Conservation (phyloP, 1,139 yeast species). For the Magnusiomyces tetraspermus region DNA sequence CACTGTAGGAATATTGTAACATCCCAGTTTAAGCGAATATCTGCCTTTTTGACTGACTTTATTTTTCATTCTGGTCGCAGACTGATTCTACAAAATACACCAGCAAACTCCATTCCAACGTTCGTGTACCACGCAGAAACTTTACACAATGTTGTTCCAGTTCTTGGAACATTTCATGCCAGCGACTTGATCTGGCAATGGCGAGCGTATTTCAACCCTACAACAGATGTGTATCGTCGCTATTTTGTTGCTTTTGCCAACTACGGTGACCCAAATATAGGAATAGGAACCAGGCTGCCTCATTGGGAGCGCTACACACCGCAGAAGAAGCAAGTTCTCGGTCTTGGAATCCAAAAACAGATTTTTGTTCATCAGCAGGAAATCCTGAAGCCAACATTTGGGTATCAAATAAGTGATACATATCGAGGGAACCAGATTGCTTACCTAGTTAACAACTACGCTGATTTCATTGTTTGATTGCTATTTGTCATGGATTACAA, state of each 20-base stretch:
- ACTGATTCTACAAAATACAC: not conserved
- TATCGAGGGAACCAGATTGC: not conserved
- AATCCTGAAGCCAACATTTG: not conserved
- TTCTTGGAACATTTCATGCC: constrained; percentile 18
- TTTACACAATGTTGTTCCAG: constrained; percentile 13
- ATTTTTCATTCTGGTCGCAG: constrained; percentile 20
- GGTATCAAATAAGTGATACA: not conserved
- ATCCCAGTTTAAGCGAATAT: constrained; percentile 18
- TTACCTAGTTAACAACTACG: not conserved
- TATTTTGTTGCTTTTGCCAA: constrained; percentile 20
- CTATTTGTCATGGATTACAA: not conserved
- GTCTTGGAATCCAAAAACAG: not conserved
- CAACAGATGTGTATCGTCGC: constrained; percentile 16
- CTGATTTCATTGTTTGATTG: not conserved
- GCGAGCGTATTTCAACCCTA: constrained; percentile 2
- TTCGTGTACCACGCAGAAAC: constrained; percentile 14
- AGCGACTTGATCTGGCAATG: constrained; percentile 6
- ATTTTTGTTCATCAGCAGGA: not conserved
- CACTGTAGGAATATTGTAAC: constrained; percentile 11
- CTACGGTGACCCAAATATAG: constrained; percentile 17
- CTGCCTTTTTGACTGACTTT: constrained; percentile 19
- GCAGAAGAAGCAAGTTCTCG: not conserved
- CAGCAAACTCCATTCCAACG: constrained; percentile 4
- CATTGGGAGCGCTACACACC: constrained; percentile 30
- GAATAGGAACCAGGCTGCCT: constrained; percentile 6